Base-by-base conservation (phyloP, 768 basidiomycete species). In the Suillus clintonianus region DNA sequence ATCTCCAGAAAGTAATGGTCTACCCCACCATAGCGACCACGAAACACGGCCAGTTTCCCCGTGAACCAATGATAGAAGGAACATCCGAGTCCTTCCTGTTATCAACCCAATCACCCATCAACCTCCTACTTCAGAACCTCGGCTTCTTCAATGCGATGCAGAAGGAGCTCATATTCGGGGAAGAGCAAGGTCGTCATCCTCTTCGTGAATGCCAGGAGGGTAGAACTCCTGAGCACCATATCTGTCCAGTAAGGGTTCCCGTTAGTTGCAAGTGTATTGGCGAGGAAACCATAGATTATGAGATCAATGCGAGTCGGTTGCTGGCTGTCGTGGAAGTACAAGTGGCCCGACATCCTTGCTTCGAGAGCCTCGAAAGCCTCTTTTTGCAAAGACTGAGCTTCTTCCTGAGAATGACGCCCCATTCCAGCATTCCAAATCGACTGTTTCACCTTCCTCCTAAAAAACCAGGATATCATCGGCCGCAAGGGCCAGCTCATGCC, bases 341-440 rank as follows among this genome's bases (percentile, higher is more conserved):
- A 65, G 66, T 41, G 69, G 22, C 45, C 68, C 9, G 65, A 34
- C n/a, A 76, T 70, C 47, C 71, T 73, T 60, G 58, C 62, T 45
- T 74, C 76, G 51, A 77, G 72, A 0, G 68, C 77, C 2, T 72
- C 74, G 10, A 77, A 64, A 0, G 64, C 73, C 62, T 77, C 76
- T 59, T 61, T 70, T 58, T 76, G 68, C 60, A 77, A 60, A 42
- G 67, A 61, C 15, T 74, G 68, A 45, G 73, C 72, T 43, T 77
- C 76, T 53, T 73, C 76, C n/a, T 54, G 63, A n/a, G 74, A 70
- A 60, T 78, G 76, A 5, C 76, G 68, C 42, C 77, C 76, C 2
- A 74, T 50, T n/a, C 76, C 77, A 1, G 42, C 64, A 15, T 62
- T 47, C 65, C 72, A 65, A 48, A 78, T 39, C 48, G 34, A 53